Conservation (phyloP, 768 basidiomycete species). For the Trichaptum fuscoviolaceum region DNA sequence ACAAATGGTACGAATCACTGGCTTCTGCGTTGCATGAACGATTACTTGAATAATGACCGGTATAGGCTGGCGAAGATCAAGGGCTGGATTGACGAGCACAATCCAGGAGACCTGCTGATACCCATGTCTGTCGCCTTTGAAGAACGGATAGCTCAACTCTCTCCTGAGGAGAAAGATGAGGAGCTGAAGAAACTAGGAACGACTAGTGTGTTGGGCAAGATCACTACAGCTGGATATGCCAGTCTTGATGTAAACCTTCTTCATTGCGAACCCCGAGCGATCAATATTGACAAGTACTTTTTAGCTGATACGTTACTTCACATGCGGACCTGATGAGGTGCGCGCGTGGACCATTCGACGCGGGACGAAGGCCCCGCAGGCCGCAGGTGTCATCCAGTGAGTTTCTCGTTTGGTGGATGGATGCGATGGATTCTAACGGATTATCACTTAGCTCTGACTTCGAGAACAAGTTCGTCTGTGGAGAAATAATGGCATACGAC, state of each 20-base stretch:
- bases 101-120: conserved; percentile 92
- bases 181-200: conserved; percentile 76
- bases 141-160: conserved; percentile 69
- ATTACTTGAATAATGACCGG: conserved; percentile 7
- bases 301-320: conserved; percentile 93
- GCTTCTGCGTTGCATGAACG: background rate
- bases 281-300: background rate
- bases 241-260: conserved; percentile 64
- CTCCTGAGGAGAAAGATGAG: conserved; percentile 66
- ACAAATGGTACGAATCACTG: conserved; percentile 73
- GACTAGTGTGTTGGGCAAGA: conserved; percentile 77
- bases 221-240: conserved; percentile 90
- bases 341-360: conserved; percentile 96
- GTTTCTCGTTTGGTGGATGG: conserved; percentile 37
- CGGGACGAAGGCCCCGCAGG: conserved; percentile 93
- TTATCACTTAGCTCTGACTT: conserved; percentile 71
- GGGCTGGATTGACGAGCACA: conserved; percentile 94
- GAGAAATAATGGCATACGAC: conserved; percentile 91
- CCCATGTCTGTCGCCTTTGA: conserved; percentile 97
- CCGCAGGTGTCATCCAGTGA: conserved; percentile 96
- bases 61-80: conserved; percentile 92
- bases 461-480: conserved; percentile 96
- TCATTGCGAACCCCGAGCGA: background rate
- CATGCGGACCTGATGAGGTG: conserved; percentile 94
- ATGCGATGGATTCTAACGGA: conserved; percentile 93